phyloP scores from a whole-genome alignment of 1,284 basidiomycete species.

The Termitomyces sp. region DNA sequence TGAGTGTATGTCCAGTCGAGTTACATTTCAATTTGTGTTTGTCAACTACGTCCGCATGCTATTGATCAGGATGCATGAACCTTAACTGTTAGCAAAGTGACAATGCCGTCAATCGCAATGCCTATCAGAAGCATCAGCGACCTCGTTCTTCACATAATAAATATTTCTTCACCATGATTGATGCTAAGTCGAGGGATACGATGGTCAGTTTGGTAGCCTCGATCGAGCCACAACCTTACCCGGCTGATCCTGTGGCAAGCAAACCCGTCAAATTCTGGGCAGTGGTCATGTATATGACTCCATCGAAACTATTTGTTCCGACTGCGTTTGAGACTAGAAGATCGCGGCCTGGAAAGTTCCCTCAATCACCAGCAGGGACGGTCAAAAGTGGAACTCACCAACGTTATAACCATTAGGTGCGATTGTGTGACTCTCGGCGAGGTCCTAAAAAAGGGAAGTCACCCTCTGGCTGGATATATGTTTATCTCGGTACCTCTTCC shows the following conservation, averaged over 20 bases:
- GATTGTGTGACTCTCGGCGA: conserved; percentile 43
- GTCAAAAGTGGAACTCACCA: conserved; percentile 30
- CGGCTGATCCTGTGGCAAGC: conserved; percentile 43
- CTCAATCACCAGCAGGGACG: background rate
- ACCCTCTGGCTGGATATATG: background rate
- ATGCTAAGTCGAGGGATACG: conserved; percentile 15
- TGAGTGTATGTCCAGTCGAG: background rate
- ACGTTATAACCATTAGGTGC: conserved; percentile 51
- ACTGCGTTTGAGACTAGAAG: conserved; percentile 37
- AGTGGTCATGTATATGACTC: conserved; percentile 44
- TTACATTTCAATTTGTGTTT: background rate
- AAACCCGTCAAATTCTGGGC: conserved; percentile 44
- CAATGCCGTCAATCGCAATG: conserved; percentile 32
- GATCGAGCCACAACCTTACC: conserved; percentile 27
- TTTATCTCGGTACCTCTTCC: conserved; percentile 40
- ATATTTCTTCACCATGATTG: conserved; percentile 22
- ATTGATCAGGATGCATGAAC: conserved; percentile 13
- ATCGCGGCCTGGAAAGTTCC: conserved; percentile 30
- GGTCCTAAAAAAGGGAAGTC: conserved; percentile 23
- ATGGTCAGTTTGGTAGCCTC: background rate
- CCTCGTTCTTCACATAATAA: background rate
- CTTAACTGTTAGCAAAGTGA: conserved; percentile 29
- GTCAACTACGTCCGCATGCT: background rate
- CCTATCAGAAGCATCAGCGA: conserved; percentile 17
- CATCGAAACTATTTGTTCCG: conserved; percentile 37